A percentile compares a stretch with the other conserved stretches of the same genome.
These are phyloP conservation scores for Pestalotiopsis fici DNA, from an alignment of 2,329 filamentous ascomycete genomes.

Conservation along the genomic window DNA sequence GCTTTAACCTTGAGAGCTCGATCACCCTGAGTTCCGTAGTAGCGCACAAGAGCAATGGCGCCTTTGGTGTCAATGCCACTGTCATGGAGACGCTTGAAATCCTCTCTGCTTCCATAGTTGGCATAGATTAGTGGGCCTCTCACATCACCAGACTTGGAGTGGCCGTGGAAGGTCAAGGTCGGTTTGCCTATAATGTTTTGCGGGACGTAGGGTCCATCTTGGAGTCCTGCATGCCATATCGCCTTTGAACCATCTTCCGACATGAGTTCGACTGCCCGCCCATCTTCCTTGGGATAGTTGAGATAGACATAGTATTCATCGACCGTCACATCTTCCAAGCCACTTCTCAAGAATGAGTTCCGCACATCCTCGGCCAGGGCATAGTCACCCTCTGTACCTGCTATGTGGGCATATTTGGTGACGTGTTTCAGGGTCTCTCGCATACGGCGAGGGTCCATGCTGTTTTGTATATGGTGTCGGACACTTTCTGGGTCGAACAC, in stretches of 20 bases:
- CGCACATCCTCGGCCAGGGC: conserved; percentile 83
- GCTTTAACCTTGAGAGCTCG: conserved; percentile 83
- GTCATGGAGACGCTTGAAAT: conserved; percentile 74
- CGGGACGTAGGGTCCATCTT: conserved; percentile 68
- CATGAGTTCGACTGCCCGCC: conserved; percentile 80
- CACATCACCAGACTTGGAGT: conserved; percentile 84
- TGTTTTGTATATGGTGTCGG: conserved; percentile 71
- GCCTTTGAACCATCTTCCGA: conserved; percentile 62
- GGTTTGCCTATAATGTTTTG: conserved; percentile 64
- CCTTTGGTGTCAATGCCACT: conserved; percentile 74
- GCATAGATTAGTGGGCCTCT: conserved; percentile 86
- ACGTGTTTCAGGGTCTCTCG: conserved; percentile 75
- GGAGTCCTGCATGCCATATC: conserved; percentile 77
- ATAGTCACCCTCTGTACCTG: conserved; percentile 91
- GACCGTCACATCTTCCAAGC: conserved; percentile 73
- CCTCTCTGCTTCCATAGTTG: conserved; percentile 84
- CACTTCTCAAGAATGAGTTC: conserved; percentile 70
- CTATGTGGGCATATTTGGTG: conserved; percentile 84
- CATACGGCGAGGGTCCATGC: conserved; percentile 70
- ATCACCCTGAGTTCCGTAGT: conserved; percentile 74
- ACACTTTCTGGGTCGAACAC: conserved; percentile 85
- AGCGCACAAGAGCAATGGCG: conserved; percentile 81
- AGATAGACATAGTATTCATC: conserved; percentile 87
- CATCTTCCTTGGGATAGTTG: conserved; percentile 81
- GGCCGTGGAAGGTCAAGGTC: conserved; percentile 82